Conservation (phyloP, 73 alveolate genomes). For the Tetrahymena borealis region DNA sequence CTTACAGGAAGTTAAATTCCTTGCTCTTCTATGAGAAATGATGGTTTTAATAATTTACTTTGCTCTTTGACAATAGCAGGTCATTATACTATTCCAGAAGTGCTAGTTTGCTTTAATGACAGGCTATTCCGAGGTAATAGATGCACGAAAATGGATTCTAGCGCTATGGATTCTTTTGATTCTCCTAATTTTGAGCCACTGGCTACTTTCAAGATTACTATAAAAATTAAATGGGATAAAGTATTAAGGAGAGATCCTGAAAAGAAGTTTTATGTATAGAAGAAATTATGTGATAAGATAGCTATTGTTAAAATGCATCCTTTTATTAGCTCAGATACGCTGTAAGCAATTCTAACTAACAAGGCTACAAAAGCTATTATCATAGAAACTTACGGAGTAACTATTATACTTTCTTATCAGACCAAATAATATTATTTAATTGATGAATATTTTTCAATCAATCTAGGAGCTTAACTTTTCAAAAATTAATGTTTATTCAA, state of each 20-base stretch:
- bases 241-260: constrained; percentile 40
- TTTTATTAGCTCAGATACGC: constrained; percentile 26
- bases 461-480: background rate
- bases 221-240: constrained; percentile 52
- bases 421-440: too few relatives aligned
- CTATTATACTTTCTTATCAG: too few relatives aligned
- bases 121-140: constrained; percentile 76
- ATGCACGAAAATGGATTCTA: constrained; percentile 53
- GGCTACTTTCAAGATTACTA: constrained; percentile 53
- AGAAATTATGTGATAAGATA: constrained; percentile 46
- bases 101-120: constrained; percentile 56
- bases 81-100: constrained; percentile 76
- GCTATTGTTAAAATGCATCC: constrained; percentile 67
- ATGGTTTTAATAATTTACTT: constrained; percentile 64
- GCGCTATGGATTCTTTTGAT: constrained; percentile 58
- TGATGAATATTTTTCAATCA: too few relatives aligned
- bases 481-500: background rate
- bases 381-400: constrained; percentile 68
- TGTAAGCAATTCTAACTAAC: constrained; percentile 13
- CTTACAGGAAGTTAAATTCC: constrained; percentile 90
- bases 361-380: constrained; percentile 50
- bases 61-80: constrained; percentile 81
- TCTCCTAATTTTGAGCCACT: constrained; percentile 67
- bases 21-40: constrained; percentile 61
- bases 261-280: constrained; percentile 46